Evolutionary conservation across 78 protist genomes (phyloP), one percentile per base, ranked within the genome.

Genomic region (Guillardia theta): DNA sequence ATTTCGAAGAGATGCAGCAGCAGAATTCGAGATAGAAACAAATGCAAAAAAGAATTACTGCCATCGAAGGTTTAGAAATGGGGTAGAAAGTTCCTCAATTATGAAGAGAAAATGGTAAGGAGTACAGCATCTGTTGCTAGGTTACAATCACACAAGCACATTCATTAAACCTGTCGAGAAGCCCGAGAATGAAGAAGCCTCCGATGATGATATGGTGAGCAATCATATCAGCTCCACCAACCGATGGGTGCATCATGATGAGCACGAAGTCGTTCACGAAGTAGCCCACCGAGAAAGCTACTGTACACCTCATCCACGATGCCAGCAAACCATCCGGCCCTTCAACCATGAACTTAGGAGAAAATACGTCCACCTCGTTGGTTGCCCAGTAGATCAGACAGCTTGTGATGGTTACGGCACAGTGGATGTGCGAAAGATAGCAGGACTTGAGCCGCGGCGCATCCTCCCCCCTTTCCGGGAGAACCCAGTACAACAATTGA

Each of bases 371-470:
- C 37, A 78, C 90, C 45, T 45, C 53, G 33, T 43, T 3, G n/a
- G 90, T 78, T 18, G 24, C 0, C 90, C 90, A 78, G 33, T 78
- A 78, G 15, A 30, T 22, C 8, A 78, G 5, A 30, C 90, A 78
- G 90, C 90, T 78, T 9, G 48, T n/a, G 1, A 78, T 18, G 4
- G 50, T 43, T 0, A 36, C 50, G 0, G 90, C 48, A 50, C 90
- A 78, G 33, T 78, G 90, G 90, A 78, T 78, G 39, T 78, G 90
- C 50, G 90, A 78, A 1, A 78, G 90, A 78, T 78, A 78, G 90
- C 90, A 78, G 18, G 45, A 15, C 37, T 70, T 70, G 39, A 58
- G 70, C 70, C 27, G 21, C 70, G 21, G 70, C 2, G 70, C 70
- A 58, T 58, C 70, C n/a, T n/a, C n/a, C n/a, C n/a, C n/a, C n/a